These are phyloP conservation scores for Physcia stellaris DNA, from an alignment of 495 filamentous ascomycete genomes.

Conservation along the genomic window DNA sequence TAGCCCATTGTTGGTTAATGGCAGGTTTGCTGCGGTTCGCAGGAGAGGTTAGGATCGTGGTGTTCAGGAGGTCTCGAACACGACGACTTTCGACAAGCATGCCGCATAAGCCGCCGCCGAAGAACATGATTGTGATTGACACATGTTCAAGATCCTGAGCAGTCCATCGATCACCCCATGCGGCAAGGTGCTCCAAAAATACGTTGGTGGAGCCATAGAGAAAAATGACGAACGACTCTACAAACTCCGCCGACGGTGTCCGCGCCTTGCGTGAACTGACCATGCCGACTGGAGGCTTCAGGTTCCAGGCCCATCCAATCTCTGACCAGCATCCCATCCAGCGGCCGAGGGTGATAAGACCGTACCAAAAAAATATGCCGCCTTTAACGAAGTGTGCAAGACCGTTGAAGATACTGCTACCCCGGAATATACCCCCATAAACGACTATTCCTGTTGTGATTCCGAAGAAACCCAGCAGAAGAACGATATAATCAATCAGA, in stretches of 20 bases:
- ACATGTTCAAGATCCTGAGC: constrained; percentile 80
- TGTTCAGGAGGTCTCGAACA: constrained; percentile 60
- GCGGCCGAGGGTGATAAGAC: constrained; percentile 73
- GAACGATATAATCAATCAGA: constrained; percentile 44
- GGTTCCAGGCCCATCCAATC: constrained; percentile 93
- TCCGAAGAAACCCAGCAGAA: constrained; percentile 51
- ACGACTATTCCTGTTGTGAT: constrained; percentile 52
- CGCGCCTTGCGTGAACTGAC: constrained; percentile 45
- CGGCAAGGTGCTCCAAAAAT: constrained; percentile 78
- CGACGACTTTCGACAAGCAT: constrained; percentile 78
- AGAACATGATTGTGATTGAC: constrained; percentile 86
- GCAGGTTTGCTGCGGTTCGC: constrained; percentile 22
- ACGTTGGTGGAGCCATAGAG: constrained; percentile 81
- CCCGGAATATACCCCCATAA: constrained; percentile 57
- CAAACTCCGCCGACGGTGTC: constrained; percentile 72
- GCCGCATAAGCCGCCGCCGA: constrained; percentile 87
- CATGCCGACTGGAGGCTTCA: constrained; percentile 45
- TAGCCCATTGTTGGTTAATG: constrained; percentile 30
- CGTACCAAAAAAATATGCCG: constrained; percentile 95
- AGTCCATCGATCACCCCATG: constrained; percentile 55
- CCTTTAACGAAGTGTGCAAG: constrained; percentile 93
- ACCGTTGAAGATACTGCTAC: constrained; percentile 58
- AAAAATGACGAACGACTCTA: constrained; percentile 79
- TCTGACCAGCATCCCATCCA: constrained; percentile 86
- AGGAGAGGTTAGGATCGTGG: constrained; percentile 34